Evolutionary conservation across 306 rosid genomes (phyloP).

Genomic region (Malus sylvestris): DNA sequence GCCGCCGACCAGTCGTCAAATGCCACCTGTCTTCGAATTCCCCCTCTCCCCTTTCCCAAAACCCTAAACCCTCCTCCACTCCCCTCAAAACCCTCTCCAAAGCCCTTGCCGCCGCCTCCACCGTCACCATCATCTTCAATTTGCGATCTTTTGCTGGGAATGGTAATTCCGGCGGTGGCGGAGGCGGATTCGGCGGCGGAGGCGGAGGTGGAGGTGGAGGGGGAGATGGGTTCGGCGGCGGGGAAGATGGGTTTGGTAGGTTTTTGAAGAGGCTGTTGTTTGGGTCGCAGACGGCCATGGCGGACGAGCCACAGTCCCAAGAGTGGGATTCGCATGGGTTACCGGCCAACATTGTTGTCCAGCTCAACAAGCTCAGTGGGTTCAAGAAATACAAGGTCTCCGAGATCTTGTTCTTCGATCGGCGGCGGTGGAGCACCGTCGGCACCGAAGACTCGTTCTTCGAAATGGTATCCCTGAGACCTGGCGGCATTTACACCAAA

Average conservation of each 20-base stretch:
- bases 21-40: slow-evolving; percentile 23
- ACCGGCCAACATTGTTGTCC: slow-evolving; percentile 77
- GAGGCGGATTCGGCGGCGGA: slow-evolving; percentile 18
- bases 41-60: slow-evolving; percentile 14
- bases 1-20: slow-evolving; percentile 21
- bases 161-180: slow-evolving; percentile 30
- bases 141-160: slow-evolving; percentile 16
- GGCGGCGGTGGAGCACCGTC: slow-evolving; percentile 35
- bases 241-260: slow-evolving; percentile 40
- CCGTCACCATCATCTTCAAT: slow-evolving; percentile 45
- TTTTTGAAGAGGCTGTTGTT: slow-evolving; percentile 56
- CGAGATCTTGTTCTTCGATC: slow-evolving; percentile 71
- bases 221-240: slow-evolving; percentile 17
- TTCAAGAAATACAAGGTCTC: slow-evolving; percentile 83
- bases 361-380: slow-evolving; percentile 73
- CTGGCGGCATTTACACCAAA: slow-evolving; percentile 73
- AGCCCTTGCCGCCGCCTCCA: slow-evolving; percentile 50
- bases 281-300: slow-evolving; percentile 42
- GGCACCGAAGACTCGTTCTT: slow-evolving; percentile 81
- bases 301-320: slow-evolving; percentile 56
- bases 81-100: slow-evolving; percentile 43
- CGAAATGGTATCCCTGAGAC: slow-evolving; percentile 81
- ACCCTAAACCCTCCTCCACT: slow-evolving; percentile 16
- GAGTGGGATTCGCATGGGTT: slow-evolving; percentile 89
- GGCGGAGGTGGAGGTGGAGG: slow-evolving; percentile 15